Evolutionary conservation across 1,284 basidiomycete genomes (phyloP).

Genomic region (Heliocybe sulcata): DNA sequence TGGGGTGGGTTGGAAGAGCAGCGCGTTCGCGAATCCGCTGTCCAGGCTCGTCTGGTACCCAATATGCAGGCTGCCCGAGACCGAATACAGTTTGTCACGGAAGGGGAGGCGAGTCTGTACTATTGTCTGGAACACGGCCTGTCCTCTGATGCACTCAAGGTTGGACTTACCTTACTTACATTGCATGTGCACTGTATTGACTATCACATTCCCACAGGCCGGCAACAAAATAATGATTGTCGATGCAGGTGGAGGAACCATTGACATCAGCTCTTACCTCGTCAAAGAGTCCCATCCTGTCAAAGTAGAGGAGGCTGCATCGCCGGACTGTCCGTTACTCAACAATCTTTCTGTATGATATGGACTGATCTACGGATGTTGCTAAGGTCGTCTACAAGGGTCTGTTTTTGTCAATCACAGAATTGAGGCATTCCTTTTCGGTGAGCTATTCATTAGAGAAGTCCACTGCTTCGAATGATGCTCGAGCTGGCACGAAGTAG

Average conservation of each 20-base stretch:
- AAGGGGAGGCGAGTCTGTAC: slow-evolving; percentile 43
- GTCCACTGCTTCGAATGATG: neutral
- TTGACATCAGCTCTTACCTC: slow-evolving; percentile 46
- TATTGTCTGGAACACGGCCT: slow-evolving; percentile 34
- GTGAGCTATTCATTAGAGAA: neutral
- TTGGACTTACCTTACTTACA: slow-evolving; percentile 1
- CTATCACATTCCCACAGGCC: slow-evolving; percentile 14
- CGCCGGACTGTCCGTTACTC: slow-evolving; percentile 30
- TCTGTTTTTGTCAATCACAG: neutral
- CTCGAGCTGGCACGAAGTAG: neutral
- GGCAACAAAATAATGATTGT: slow-evolving; percentile 43
- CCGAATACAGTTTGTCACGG: slow-evolving; percentile 37
- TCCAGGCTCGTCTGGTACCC: slow-evolving; percentile 23
- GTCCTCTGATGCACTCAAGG: slow-evolving; percentile 22
- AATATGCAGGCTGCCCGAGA: slow-evolving; percentile 18
- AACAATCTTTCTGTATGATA: neutral
- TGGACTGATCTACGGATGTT: neutral
- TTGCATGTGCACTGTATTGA: neutral
- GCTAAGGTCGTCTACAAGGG: slow-evolving; percentile 3
- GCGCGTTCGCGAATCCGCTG: slow-evolving; percentile 29
- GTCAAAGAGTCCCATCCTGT: slow-evolving; percentile 15
- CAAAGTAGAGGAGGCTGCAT: slow-evolving; percentile 29
- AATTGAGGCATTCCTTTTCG: neutral
- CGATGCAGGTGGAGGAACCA: slow-evolving; percentile 51
- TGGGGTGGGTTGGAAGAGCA: slow-evolving; percentile 36